Evolutionary conservation across 805 yeast species (phyloP).

Genomic region (Wickerhamiella galacta): DNA sequence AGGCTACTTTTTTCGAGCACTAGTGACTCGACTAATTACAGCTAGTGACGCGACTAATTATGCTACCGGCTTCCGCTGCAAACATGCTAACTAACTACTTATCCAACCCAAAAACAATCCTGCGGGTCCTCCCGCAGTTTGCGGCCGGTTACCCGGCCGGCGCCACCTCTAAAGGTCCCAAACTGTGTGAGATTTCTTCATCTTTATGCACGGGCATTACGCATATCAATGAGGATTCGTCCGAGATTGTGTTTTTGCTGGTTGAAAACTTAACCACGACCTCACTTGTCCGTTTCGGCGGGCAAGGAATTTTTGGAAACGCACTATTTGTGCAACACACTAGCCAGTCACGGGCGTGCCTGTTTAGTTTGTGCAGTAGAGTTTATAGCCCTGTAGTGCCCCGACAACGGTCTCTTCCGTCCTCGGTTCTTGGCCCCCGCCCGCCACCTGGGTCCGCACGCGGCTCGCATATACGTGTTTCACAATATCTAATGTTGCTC

Average conservation of each 20-base stretch:
- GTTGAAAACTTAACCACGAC: conserved; percentile 99
- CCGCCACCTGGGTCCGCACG: too few relatives aligned
- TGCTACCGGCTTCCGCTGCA: too few relatives aligned
- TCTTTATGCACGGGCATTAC: conserved; percentile 99
- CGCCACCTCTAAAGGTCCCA: neutral
- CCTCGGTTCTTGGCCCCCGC: too few relatives aligned
- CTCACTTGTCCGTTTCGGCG: conserved; percentile 26
- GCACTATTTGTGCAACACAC: neutral
- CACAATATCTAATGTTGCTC: too few relatives aligned
- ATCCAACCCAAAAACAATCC: too few relatives aligned
- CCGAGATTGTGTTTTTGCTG: conserved; percentile 99
- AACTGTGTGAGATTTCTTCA: conserved; percentile 29
- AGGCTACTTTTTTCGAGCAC: too few relatives aligned
- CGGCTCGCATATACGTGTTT: too few relatives aligned
- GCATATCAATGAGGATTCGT: conserved; percentile 99
- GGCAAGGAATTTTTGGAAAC: conserved; percentile 18
- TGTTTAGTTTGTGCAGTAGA: neutral
- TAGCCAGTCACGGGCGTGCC: neutral
- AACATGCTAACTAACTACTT: too few relatives aligned
- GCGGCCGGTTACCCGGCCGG: neutral
- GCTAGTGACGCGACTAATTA: too few relatives aligned
- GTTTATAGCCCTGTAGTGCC: neutral
- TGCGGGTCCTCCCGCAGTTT: too few relatives aligned
- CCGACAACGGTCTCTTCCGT: too few relatives aligned
- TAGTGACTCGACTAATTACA: too few relatives aligned